These are phyloP conservation scores for Aspergillus avenaceus DNA, from an alignment of 495 filamentous ascomycete genomes.

Conservation along the genomic window DNA sequence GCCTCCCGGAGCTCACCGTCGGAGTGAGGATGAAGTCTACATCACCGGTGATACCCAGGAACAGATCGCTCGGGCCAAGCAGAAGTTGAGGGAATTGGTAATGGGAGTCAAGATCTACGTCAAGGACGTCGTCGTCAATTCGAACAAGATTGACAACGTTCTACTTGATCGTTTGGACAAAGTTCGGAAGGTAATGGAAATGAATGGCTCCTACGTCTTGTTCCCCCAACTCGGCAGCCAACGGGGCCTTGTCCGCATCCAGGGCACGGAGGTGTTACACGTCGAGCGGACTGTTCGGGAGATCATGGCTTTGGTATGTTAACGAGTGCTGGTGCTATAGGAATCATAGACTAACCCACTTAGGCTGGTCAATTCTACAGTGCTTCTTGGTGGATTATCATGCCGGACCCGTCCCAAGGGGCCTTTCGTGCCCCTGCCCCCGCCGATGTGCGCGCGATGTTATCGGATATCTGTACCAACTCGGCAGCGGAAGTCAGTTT, in stretches of 20 bases:
- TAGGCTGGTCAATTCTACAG: constrained; percentile 96
- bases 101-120: constrained; percentile 76
- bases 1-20: constrained; percentile 69
- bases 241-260: constrained; percentile 75
- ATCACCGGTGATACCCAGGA: constrained; percentile 84
- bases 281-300: constrained; percentile 91
- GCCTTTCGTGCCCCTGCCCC: constrained; percentile 63
- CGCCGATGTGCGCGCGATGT: constrained; percentile 78
- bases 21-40: constrained; percentile 84
- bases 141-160: constrained; percentile 90
- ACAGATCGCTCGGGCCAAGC: constrained; percentile 80
- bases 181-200: constrained; percentile 94
- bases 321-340: neutral
- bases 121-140: constrained; percentile 81
- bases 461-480: constrained; percentile 93
- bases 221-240: constrained; percentile 82
- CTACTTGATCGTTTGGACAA: constrained; percentile 89
- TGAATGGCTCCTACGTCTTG: constrained; percentile 89
- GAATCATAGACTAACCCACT: constrained; percentile 25
- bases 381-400: constrained; percentile 90
- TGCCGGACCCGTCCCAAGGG: constrained; percentile 61
- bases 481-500: constrained; percentile 93
- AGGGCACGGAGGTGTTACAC: constrained; percentile 86
- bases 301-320: constrained; percentile 82
- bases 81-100: constrained; percentile 79